Base-by-base conservation (phyloP, 1,284 basidiomycete species). In the Chiua sp. region DNA sequence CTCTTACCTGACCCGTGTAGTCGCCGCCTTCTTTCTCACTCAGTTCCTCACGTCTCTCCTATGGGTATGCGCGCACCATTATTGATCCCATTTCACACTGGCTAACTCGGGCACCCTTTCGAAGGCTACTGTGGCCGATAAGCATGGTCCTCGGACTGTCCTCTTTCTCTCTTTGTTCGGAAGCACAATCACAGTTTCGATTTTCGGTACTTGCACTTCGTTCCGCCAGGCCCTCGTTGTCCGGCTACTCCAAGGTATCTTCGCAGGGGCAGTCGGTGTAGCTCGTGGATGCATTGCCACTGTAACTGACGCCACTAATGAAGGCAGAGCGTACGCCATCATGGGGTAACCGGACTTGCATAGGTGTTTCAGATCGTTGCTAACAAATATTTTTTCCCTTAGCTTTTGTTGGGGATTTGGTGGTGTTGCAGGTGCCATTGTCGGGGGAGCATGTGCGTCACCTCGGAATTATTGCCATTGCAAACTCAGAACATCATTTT, bases 391-490 rank as follows among this genome's bases (percentile, higher is more conserved):
- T 12, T 50, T 56, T 46, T 26, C 53, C 55, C n/a, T n/a, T 59
- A 87, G 85, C 16, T 98, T 98, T 76, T 94, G 90, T 65, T 98
- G 96, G 96, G 96, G 96, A 63, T 88, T 98, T 71, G 96, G 96
- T 64, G 96, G 95, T 85, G 92, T 96, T 15, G 85, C 91, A 50
- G 93, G 92, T 55, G 91, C 92, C 53, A 92, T 96, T 63, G 83
- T 96, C 47, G 93, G 94, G 63, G 94, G 93, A 67, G 80, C 90
- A 54, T 95, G 91, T 92, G 63, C 72, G 90, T 80, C 37, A 13
- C 57, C 16, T 47, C 23, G 3, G 48, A 12, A 26, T 54, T 39
- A 48, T 64, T 52, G 56, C 57, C 32, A 23, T 55, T 55, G 3
- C 47, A n/a, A 10, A 7, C 56, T 68, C 18, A 65, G 44, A 32